phyloP scores from a whole-genome alignment of 2,329 filamentous ascomycete genomes.

The Ceratocystis huliohia region DNA sequence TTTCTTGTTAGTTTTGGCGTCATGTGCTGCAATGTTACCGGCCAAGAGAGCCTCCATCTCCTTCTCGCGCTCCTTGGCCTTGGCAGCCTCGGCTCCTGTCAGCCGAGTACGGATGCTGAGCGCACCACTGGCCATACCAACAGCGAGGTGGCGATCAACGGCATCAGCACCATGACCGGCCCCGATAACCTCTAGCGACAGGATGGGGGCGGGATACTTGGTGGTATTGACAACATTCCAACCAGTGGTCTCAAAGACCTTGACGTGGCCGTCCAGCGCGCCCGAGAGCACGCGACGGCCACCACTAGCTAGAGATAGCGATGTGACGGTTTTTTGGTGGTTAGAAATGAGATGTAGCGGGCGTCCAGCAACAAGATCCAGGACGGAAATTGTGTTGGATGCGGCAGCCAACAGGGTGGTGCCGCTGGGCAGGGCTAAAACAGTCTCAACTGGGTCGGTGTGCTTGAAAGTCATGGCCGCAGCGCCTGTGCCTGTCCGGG shows the following conservation, averaged over 20 bases:
- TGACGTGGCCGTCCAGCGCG: conserved; percentile 88
- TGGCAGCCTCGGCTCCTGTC: conserved; percentile 65
- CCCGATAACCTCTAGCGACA: conserved; percentile 64
- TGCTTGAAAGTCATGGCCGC: conserved; percentile 92
- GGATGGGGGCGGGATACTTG: conserved; percentile 85
- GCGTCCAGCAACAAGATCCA: conserved; percentile 84
- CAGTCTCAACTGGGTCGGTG: conserved; percentile 71
- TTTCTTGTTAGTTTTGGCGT: conserved; percentile 57
- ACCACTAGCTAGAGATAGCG: conserved; percentile 67
- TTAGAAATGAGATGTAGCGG: conserved; percentile 78
- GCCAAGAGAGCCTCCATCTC: conserved; percentile 73
- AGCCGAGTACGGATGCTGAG: conserved; percentile 82
- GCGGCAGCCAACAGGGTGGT: conserved; percentile 76
- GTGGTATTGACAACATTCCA: conserved; percentile 95
- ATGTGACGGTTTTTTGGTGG: conserved; percentile 95
- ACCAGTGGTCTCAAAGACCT: conserved; percentile 82
- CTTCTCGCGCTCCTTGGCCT: conserved; percentile 63
- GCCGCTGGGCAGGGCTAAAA: conserved; percentile 76
- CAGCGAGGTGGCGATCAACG: conserved; percentile 84
- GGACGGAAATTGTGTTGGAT: conserved; percentile 75
- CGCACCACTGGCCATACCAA: conserved; percentile 90
- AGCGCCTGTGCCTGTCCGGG: conserved; percentile 48
- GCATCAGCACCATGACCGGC: conserved; percentile 31
- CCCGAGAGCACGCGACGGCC: conserved; percentile 73
- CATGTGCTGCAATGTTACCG: conserved; percentile 66